Base-by-base conservation (phyloP, 2,329 filamentous ascomycete species). In the Macrophomina tecta region DNA sequence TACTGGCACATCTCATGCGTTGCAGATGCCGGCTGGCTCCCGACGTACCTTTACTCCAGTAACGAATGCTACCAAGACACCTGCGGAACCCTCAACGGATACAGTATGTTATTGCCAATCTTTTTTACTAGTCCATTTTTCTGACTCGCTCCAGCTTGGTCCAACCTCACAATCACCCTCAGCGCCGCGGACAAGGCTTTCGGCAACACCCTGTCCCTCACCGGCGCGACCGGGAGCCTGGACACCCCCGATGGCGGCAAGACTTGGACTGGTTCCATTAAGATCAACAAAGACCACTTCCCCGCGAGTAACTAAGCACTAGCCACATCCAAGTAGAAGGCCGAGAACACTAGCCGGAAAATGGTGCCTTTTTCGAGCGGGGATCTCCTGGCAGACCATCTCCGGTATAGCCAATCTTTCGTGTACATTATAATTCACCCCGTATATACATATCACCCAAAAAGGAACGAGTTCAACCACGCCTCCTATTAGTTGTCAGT, bases 1-100 rank as follows among this genome's bases (percentile, higher is more conserved):
- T 11, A 11, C 14, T 48, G 14, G 8, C 4, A 9, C 36, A 4
- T 34, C 6, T 3, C 1, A 3, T 18, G 32, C 18, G 2, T 34
- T 30, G 1, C 11, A 64, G 58, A 38, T 12, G 30, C 45, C 30
- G 40, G 40, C 38, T 49, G 28, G 40, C 58, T 63, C 9, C 32
- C 61, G 5, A 64, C 42, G 28, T 63, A 51, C 45, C 46, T 64
- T 5, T 68, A 66, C 64, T 84, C 69, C 5, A 61, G 55, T 16
- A 66, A 53, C 23, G 67, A 68, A 42, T 68, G 67, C 49, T 68
- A 68, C 56, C 55, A 38, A 16, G 42, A 51, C 30, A 61, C 49
- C 14, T 68, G 67, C 49, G 64, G 67, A 5, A 56, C 48, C 9
- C 38, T 66, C n/a, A 51, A 45, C 28, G 64, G 63, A 5, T 61